Percentiles rank a stretch among this genome's conserved stretches.
phyloP scores from a whole-genome alignment of 306 rosid species.

The Nissolia schottii region DNA sequence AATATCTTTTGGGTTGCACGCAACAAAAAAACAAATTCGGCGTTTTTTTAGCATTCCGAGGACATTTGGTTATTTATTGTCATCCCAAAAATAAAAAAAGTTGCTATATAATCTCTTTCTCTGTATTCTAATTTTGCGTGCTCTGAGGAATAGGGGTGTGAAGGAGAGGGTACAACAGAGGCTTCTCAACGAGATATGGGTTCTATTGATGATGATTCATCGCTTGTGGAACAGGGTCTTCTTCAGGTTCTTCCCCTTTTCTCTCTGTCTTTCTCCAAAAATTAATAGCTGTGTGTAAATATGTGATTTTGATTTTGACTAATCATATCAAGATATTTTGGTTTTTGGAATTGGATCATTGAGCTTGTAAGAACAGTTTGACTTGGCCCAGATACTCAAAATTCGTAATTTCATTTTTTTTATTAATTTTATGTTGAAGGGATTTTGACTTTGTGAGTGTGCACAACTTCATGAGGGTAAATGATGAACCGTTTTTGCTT shows the following conservation, averaged over 20 bases:
- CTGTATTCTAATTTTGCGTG: not conserved
- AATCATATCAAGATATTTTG: not conserved
- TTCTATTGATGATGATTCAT: conserved; percentile 26
- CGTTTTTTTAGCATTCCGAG: conserved; percentile 13
- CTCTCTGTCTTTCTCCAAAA: not conserved
- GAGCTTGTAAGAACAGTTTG: not conserved
- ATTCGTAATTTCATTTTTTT: not conserved
- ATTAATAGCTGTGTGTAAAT: not conserved
- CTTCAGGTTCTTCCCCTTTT: conserved; percentile 31
- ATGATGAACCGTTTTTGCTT: not conserved
- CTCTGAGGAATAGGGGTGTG: not conserved
- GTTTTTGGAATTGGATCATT: not conserved
- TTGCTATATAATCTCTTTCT: not conserved
- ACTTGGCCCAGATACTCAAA: not conserved
- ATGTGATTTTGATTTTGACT: not conserved
- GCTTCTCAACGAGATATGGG: conserved; percentile 30
- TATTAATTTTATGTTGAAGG: not conserved
- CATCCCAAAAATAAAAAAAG: not conserved
- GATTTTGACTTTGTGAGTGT: not conserved
- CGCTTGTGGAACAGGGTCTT: conserved; percentile 34
- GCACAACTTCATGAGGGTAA: not conserved
- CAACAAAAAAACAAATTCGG: not conserved
- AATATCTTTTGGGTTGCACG: not conserved
- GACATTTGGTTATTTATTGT: not conserved
- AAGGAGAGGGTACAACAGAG: not conserved